phyloP scores from a whole-genome alignment of 768 basidiomycete species.

The Russula brevipes region DNA sequence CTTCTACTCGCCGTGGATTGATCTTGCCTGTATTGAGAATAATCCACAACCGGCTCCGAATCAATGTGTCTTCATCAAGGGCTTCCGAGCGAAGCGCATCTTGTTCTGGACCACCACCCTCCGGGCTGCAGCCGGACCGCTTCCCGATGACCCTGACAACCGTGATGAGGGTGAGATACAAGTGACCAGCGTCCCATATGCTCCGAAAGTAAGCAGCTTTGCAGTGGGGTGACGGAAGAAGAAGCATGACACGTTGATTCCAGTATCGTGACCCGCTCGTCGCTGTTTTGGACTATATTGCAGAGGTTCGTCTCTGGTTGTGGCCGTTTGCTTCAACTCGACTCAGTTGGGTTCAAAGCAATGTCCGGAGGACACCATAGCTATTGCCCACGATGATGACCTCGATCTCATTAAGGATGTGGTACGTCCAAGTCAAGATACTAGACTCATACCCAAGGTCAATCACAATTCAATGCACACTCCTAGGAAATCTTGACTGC shows the following conservation, averaged over 20 bases:
- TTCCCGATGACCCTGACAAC: background rate
- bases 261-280: conserved; percentile 14
- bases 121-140: conserved; percentile 5
- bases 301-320: background rate
- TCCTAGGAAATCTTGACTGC: background rate
- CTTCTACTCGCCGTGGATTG: too few relatives aligned
- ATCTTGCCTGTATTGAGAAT: too few relatives aligned
- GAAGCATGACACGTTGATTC: background rate
- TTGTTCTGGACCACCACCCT: background rate
- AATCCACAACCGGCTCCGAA: too few relatives aligned
- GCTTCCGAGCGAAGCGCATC: too few relatives aligned
- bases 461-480: background rate
- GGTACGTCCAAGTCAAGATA: background rate
- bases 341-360: background rate
- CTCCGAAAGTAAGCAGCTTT: background rate
- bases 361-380: background rate
- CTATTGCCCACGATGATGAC: conserved; percentile 14
- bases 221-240: background rate
- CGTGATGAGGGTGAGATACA: background rate
- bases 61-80: too few relatives aligned
- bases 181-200: background rate
- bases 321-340: background rate
- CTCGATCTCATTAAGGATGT: background rate
- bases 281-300: background rate
- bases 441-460: background rate